Evolutionary conservation across 2,329 filamentous ascomycete genomes (phyloP), one percentile per base, ranked within the genome.

Genomic region (Aspergillus caelatus): DNA sequence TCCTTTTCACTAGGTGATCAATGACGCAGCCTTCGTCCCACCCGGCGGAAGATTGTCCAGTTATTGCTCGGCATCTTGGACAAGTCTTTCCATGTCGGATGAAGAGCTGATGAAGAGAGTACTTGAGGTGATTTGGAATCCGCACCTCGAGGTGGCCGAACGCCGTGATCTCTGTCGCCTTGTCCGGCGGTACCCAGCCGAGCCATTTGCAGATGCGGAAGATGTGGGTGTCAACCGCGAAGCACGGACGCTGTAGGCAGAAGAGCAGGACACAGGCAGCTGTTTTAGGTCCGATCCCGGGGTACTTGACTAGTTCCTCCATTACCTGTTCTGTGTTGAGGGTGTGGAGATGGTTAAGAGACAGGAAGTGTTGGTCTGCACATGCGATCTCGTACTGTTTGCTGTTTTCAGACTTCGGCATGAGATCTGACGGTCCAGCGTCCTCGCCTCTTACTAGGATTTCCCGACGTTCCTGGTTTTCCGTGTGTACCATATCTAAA

Each of bases 401-500:
- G 67, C 86, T 82, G 3, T 80, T 77, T 14, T 80, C 71, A 0
- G 77, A 76, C 62, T 82, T 78, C 26, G 76, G 68, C 12, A 74
- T 68, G 1, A 79, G 77, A 3, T 80, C 79, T 50, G 83, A 77
- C 6, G 86, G 76, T 8, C 79, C 74, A 0, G 79, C 79, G 23
- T 77, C 62, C 53, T 80, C 79, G 45, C 82, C 82, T 36, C 77
- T 72, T 1, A 80, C 55, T 26, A 88, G 80, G 0, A 82, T 82
- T 23, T 84, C 77, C 23, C 81, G 82, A 12, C 86, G 83, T n/a
- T 79, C 77, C 68, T 86, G 81, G 43, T 92, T 92, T 68, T 92
- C 88, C 52, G 87, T 80, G 71, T 90, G 88, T 0, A 93, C 89
- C 76, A 88, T 87, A 58, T 92, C 86, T 10, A 96, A 81, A 41